A percentile compares a stretch with the other conserved stretches of the same genome.
phyloP scores from a whole-genome alignment of 1,139 yeast species.

The Magnusiomyces suaveolens region DNA sequence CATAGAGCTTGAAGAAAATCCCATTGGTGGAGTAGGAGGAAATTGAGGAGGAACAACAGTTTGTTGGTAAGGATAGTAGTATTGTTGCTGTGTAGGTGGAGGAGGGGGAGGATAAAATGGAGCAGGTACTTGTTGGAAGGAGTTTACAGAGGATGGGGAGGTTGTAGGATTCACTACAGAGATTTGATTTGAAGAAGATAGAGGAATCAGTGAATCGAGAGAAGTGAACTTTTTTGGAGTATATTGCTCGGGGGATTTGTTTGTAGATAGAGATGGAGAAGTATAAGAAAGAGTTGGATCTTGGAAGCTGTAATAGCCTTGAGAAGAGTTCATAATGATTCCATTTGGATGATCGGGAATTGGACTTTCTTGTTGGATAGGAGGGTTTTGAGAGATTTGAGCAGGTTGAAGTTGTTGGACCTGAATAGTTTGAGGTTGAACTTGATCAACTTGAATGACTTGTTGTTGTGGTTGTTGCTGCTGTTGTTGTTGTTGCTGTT shows the following conservation, averaged over 20 bases:
- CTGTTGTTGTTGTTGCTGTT: neutral
- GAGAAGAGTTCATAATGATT: neutral
- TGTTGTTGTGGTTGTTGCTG: conserved; percentile 3
- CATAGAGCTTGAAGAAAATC: neutral
- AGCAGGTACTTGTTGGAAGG: neutral
- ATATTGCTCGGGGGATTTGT: neutral
- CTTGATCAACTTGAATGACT: no score
- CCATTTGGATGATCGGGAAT: neutral
- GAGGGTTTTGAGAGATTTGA: no score
- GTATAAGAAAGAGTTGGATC: neutral
- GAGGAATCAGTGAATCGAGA: no score
- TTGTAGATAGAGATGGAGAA: conserved; percentile 1
- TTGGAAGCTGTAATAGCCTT: conserved; percentile 1
- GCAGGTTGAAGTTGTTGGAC: no score
- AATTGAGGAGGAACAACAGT: neutral
- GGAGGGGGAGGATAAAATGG: conserved; percentile 6
- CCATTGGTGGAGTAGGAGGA: conserved; percentile 4
- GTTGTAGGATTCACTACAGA: neutral
- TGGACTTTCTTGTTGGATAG: no score
- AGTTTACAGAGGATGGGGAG: neutral
- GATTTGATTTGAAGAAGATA: no score
- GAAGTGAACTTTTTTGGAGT: neutral
- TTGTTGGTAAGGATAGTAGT: neutral
- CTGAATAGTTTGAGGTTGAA: no score
- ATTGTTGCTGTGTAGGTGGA: neutral